Base-by-base conservation (phyloP, 2,329 filamentous ascomycete species). In the Didymella arachidicola region DNA sequence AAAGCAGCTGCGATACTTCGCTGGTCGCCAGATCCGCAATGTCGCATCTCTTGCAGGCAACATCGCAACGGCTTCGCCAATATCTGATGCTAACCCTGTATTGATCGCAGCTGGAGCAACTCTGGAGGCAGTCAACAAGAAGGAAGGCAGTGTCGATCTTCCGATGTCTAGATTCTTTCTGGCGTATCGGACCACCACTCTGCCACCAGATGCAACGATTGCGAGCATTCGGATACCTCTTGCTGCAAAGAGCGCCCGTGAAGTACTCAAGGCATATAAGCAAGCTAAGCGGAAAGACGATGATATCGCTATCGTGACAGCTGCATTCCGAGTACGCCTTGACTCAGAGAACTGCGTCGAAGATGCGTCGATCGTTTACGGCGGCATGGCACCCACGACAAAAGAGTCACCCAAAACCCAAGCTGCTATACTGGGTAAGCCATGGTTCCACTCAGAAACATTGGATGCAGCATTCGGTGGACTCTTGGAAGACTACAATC, bases 201-300 rank as follows among this genome's bases (percentile, higher is more conserved):
- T 98, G 10, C 85, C 91, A 0, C 81, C 86, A 26, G 89, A 97
- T 72, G 91, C 91, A 1, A 85, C 96, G 55, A 91, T 98, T 57
- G 87, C 90, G 2, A 89, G 88, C 27, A 90, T 98, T 60, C 86
- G 89, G 2, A 91, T 98, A 52, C 94, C 95, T 0, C 78, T 91
- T 1, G 63, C 71, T 2, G 88, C 89, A 0, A 80, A 82, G 1
- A 82, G 85, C 38, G 88, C 88, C 60, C 87, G 90, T 4, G 93
- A 97, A 74, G 90, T 89, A 69, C 87, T 96, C 72, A 87, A 91
- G 52, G 89, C 93, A 0, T 98, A 97, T 79, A 98, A 98, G 77
- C 94, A 98, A 75, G 88, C 95, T 0, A 98, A 98, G 80, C 83
- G 95, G 61, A 97, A 97, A 73, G 94, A 98, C 69, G 94, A 98